These are phyloP conservation scores for Camelina sativa DNA, from an alignment of 345 rosid species.

Conservation along the genomic window DNA sequence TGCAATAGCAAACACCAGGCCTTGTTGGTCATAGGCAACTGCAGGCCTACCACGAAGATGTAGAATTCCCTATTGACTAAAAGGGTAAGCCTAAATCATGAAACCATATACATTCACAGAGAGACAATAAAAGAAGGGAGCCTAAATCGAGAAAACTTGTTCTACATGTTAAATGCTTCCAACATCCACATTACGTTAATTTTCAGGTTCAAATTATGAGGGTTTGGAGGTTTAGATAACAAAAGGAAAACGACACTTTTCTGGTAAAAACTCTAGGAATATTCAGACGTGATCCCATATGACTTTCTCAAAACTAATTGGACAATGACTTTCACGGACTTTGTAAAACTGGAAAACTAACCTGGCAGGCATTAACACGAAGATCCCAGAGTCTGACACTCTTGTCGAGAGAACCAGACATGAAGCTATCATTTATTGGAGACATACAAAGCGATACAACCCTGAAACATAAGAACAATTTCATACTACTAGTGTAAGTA, in stretches of 20 bases:
- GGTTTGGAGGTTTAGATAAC: background rate
- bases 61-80: conserved; percentile 84
- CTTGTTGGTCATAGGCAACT: conserved; percentile 98
- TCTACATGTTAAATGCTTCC: background rate
- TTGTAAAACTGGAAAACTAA: conserved; percentile 45
- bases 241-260: background rate
- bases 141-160: conserved; percentile 11
- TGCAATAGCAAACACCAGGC: conserved; percentile 97
- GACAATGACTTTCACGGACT: background rate
- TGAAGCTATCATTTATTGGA: conserved; percentile 95
- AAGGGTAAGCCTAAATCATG: conserved; percentile 62
- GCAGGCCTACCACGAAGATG: conserved; percentile 93
- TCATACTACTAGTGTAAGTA: conserved; percentile 14
- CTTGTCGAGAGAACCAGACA: conserved; percentile 97
- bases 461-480: conserved; percentile 49
- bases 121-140: background rate
- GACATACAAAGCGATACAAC: conserved; percentile 98
- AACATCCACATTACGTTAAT: background rate
- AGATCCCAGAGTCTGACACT: conserved; percentile 98
- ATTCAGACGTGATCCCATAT: background rate
- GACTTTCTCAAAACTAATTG: background rate
- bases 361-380: conserved; percentile 99
- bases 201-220: background rate
- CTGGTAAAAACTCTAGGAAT: background rate
- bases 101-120: conserved; percentile 34